phyloP scores from a whole-genome alignment of 495 filamentous ascomycete species.

The Aspergillus saccharolyticus region DNA sequence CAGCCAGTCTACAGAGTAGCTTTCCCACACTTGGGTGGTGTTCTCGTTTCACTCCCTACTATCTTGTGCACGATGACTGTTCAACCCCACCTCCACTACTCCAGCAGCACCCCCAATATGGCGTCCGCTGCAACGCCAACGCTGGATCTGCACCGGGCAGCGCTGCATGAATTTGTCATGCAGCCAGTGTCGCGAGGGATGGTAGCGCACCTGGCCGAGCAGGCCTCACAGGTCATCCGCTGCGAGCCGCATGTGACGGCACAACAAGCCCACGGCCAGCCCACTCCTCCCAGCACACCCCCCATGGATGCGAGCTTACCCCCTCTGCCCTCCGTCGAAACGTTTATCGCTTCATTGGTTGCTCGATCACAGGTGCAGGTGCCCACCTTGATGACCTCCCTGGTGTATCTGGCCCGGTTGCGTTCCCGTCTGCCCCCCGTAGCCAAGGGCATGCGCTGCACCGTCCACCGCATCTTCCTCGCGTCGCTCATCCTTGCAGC shows the following conservation, averaged over 20 bases:
- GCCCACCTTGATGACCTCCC: conserved; percentile 90
- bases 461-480: conserved; percentile 83
- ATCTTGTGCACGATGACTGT: conserved; percentile 3
- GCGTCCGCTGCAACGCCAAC: conserved; percentile 6
- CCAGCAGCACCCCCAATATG: neutral
- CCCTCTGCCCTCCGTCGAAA: conserved; percentile 70
- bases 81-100: conserved; percentile 2
- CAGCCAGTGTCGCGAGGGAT: conserved; percentile 75
- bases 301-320: conserved; percentile 49
- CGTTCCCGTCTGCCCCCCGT: conserved; percentile 81
- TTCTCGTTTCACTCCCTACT: conserved; percentile 9
- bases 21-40: conserved; percentile 6
- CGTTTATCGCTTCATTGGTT: conserved; percentile 87
- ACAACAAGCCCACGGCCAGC: conserved; percentile 46
- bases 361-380: conserved; percentile 93
- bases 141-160: conserved; percentile 61
- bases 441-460: conserved; percentile 96
- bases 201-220: conserved; percentile 77
- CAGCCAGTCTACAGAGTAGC: conserved; percentile 9
- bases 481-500: conserved; percentile 74
- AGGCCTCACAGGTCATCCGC: conserved; percentile 82
- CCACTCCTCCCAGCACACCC: conserved; percentile 63
- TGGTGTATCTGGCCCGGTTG: conserved; percentile 87
- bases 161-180: conserved; percentile 85
- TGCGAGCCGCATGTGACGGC: conserved; percentile 61